Evolutionary conservation across 345 rosid species (phyloP), one percentile per base, ranked within the genome.

Genomic region (Abelmoschus esculentus): DNA sequence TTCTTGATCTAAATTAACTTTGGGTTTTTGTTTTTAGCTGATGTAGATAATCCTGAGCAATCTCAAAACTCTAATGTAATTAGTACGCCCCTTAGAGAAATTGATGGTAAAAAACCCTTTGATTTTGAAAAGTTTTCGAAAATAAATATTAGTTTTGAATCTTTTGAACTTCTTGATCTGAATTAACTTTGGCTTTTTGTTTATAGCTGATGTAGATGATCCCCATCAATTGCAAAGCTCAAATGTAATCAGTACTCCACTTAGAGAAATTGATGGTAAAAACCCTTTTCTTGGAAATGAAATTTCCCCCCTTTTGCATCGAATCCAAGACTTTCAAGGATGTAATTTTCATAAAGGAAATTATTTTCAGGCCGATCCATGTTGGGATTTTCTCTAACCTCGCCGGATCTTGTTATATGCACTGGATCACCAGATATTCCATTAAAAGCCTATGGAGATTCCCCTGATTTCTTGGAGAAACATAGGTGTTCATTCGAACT

Each of bases 321-420:
- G n/a, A 4, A 29, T 42, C 44, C 12, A 6, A 52, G 38, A 10
- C 50, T 47, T 31, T 42, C 29, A n/a, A 36, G 15, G 44, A 56
- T 52, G 26, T 22, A 53, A 13, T 42, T 26, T 42, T 50, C 18
- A 5, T 19, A 22, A 14, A 9, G 12, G 5, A 56, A 31, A 44
- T 7, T 11, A 47, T 28, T 72, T 78, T 63, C 84, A 92, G 97
- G 89, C 66, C 70, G 82, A 42, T 77, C 86, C n/a, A 61, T 80
- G 82, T 66, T 85, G 77, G 92, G 90, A 17, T 89, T 83, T 80
- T 81, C 91, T 32, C 66, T 85, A 64, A 77, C 84, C 18, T 95
- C 92, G 60, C 93, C 96, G 6, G 96, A 86, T 78, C 82, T 91
- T 74, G 96, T 95, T 2, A 74, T 81, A 22, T 88, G 93, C 63